These are phyloP conservation scores for Tremella fuciformis DNA, from an alignment of 768 basidiomycete species.

Conservation along the genomic window DNA sequence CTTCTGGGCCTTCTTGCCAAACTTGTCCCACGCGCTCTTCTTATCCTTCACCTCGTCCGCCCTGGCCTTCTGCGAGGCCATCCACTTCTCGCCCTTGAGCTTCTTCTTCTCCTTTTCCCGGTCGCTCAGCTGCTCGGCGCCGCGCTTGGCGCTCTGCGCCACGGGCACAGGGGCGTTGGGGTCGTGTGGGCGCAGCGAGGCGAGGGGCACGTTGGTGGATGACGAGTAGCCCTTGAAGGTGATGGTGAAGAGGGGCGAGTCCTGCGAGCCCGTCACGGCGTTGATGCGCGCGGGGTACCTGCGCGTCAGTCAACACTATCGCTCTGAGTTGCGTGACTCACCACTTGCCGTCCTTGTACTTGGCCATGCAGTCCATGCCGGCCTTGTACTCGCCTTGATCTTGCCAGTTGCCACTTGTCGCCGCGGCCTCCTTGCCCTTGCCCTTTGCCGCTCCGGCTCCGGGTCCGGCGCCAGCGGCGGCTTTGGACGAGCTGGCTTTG, in stretches of 20 bases:
- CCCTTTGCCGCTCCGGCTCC: constrained; percentile 22
- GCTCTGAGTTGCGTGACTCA: constrained; percentile 22
- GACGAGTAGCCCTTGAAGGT: constrained; percentile 51
- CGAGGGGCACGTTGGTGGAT: constrained; percentile 49
- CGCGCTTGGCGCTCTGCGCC: constrained; percentile 40
- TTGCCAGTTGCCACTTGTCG: constrained; percentile 30
- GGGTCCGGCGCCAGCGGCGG: constrained; percentile 7
- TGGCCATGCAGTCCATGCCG: constrained; percentile 51
- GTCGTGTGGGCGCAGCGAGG: constrained; percentile 44
- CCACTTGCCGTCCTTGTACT: constrained; percentile 53
- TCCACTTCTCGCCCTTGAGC: constrained; percentile 53
- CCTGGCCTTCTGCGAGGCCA: constrained; percentile 48
- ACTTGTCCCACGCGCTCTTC: constrained; percentile 52
- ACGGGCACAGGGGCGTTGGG: constrained; percentile 34
- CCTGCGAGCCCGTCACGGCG: constrained; percentile 47
- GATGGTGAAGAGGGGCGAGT: constrained; percentile 49
- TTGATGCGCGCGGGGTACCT: constrained; percentile 52
- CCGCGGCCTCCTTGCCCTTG: constrained; percentile 29
- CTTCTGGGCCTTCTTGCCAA: constrained; percentile 53
- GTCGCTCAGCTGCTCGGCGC: constrained; percentile 43
- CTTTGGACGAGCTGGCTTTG: constrained; percentile 13
- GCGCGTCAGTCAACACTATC: background rate
- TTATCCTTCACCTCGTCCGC: constrained; percentile 51
- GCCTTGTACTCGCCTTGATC: constrained; percentile 47
- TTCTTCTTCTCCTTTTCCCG: constrained; percentile 53